Conservation (phyloP, 208 protist genomes). For the Trypanosoma rangeli region DNA sequence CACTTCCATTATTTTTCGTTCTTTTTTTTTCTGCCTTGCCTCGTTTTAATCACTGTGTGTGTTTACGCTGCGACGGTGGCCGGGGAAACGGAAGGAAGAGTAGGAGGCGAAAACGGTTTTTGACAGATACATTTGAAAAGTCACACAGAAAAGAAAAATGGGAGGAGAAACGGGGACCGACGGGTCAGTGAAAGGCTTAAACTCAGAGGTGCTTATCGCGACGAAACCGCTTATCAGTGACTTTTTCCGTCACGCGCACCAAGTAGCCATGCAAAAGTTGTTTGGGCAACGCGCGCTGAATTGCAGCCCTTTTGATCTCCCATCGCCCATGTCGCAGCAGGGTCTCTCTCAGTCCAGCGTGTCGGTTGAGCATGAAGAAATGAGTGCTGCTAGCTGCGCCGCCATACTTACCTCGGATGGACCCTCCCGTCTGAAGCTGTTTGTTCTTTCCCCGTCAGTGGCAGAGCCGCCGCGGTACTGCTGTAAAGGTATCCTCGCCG, state of each 20-base stretch:
- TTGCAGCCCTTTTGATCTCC: constrained; percentile 2
- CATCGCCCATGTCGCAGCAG: not conserved
- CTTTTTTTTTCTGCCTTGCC: constrained; percentile 11
- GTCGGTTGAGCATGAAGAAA: not conserved
- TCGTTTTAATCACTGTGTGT: constrained; percentile 12
- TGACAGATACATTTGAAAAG: not conserved
- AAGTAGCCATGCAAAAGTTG: not conserved
- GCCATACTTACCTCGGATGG: not conserved
- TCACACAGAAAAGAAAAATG: not conserved
- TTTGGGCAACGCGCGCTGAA: not conserved
- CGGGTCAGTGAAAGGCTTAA: not conserved
- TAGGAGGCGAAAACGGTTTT: not conserved
- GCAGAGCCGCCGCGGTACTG: constrained; percentile 35
- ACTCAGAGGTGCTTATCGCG: not conserved
- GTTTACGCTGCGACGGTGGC: not conserved
- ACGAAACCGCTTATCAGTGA: constrained; percentile 18
- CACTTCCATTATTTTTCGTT: not conserved
- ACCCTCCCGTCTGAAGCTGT: constrained; percentile 13
- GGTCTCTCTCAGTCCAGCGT: constrained; percentile 12
- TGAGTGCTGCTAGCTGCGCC: not conserved
- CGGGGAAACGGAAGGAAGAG: not conserved
- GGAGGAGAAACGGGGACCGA: constrained; percentile 1
- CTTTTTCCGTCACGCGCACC: constrained; percentile 10
- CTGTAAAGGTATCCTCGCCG: constrained; percentile 44
- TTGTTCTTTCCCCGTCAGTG: constrained; percentile 42